Evolutionary conservation across 2,329 filamentous ascomycete species (phyloP), one percentile per base, ranked within the genome.

Genomic region (Xylariaceae sp.): DNA sequence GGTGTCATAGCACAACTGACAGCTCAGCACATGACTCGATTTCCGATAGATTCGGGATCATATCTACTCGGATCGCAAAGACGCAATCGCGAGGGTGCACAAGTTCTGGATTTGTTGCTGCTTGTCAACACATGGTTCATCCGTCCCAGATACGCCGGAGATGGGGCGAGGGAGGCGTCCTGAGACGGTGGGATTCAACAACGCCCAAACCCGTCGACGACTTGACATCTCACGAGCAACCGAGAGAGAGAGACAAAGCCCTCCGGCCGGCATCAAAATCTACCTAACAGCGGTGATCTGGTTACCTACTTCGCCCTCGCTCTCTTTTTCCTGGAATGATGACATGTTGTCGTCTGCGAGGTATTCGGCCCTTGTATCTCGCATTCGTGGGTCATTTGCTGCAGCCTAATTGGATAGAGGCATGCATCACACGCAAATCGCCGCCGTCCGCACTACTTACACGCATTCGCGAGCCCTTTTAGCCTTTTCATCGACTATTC

Each of bases 331-430:
- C 13, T 45, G 51, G 9, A 4, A 4, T 41, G 49, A 56, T 48
- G 54, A 51, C 50, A 34, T 58, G 15, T 62, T 53, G 48, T 55
- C 59, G 55, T 47, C 52, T 54, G 41, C 50, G 57, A 63, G 55
- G 61, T 44, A 49, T 53, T 57, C 44, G 62, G 60, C 51, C 61
- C 61, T 65, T 62, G 63, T 62, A 64, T 56, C 57, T 64, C 63
- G 55, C 63, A 60, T 57, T 57, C 65, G 59, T 68, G 65, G 65
- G 61, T 66, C 61, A 62, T 45, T 62, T 59, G 51, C 61, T 47
- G 18, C 54, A 41, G 57, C 56, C 54, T 58, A 52, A 64, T 63
- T 64, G 62, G 62, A 51, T 63, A 15, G 34, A 35, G 55, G 56
- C 60, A 61, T 52, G 54, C 61, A 57, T 23, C 45, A 55, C 48